Base-by-base conservation (phyloP, 805 yeast genomes). In the Candida tibetensis region DNA sequence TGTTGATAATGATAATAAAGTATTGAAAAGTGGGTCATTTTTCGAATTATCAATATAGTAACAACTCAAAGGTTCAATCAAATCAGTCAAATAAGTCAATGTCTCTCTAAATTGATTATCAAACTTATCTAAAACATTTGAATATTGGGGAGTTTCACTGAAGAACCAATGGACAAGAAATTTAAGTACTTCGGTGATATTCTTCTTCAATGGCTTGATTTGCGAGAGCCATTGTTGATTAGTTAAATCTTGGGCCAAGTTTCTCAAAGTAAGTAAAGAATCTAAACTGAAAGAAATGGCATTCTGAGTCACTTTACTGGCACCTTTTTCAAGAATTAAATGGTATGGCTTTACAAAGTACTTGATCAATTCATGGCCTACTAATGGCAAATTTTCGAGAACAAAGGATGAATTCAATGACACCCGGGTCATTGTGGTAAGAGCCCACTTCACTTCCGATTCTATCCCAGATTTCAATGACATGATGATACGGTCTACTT, bases 31-130 rank as follows among this genome's bases (percentile, higher is more conserved):
- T 12, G 77, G 77, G 53, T 89, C 93, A 48, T 82, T 81, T 35
- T 78, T 72, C 17, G 78, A 71, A 18, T 82, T 84, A 21, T 93
- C 90, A 3, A 89, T 79, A 48, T 85, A 72, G 58, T 86, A 87
- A 30, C 96, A 83, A 3, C 91, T 79, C 22, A 89, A 76, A 2
- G 90, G 81, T 57, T 93, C 98, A 44, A 86, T 74, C 22, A 89
- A 74, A 58, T 93, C 99, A 36, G 87, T 60, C 10, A 81, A 65
- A 56, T 86, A 85, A 40, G 72, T 75, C 31, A 81, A 64, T 18
- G 82, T 63, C 55, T 89, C 96, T 38, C 71, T 72, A 34, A 66
- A 65, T 36, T 58, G 60, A 41, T 58, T 60, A 26, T 59, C 55
- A 45, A 41, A 56, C 29, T 45, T 41, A 25, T 32, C 36, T 41